phyloP scores from a whole-genome alignment of 1,284 basidiomycete genomes.

The Trametes polyzona region DNA sequence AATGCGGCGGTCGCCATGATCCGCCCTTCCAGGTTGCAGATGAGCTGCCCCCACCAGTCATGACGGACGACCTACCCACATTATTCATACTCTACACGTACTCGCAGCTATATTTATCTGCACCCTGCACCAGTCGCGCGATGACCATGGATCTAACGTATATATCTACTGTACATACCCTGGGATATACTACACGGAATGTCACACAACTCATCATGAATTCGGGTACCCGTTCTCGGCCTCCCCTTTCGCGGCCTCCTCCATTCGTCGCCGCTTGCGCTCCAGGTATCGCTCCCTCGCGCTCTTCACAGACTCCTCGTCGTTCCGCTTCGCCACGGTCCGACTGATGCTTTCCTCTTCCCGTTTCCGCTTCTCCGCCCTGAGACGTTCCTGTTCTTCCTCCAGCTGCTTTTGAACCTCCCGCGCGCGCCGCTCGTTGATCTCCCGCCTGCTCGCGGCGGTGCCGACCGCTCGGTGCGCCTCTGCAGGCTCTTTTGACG shows the following conservation, averaged over 20 bases:
- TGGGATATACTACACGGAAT: slow-evolving; percentile 6
- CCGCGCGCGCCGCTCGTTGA: slow-evolving; percentile 75
- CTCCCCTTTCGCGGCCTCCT: slow-evolving; percentile 43
- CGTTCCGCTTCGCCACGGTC: slow-evolving; percentile 69
- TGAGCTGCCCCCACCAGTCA: slow-evolving; percentile 8
- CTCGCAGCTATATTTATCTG: background rate
- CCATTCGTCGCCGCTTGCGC: slow-evolving; percentile 78
- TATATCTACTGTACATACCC: slow-evolving; percentile 1
- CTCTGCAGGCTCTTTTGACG: slow-evolving; percentile 40
- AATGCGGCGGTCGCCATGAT: slow-evolving; percentile 47
- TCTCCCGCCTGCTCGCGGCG: slow-evolving; percentile 78
- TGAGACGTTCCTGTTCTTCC: slow-evolving; percentile 65
- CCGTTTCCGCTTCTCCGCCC: slow-evolving; percentile 58
- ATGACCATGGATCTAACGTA: background rate
- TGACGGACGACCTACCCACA: background rate
- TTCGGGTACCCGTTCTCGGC: slow-evolving; percentile 17
- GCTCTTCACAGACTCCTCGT: slow-evolving; percentile 68
- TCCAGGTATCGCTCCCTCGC: slow-evolving; percentile 79
- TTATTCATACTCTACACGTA: too few relatives aligned
- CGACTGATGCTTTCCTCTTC: slow-evolving; percentile 63
- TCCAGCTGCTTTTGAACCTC: slow-evolving; percentile 78
- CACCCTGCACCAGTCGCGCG: background rate
- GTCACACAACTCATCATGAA: slow-evolving; percentile 3
- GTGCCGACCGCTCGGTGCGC: slow-evolving; percentile 77
- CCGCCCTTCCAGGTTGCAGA: slow-evolving; percentile 36